A percentile compares a stretch with the other conserved stretches of the same genome.
Evolutionary conservation across 1,139 yeast genomes (phyloP).

Genomic region (Yamadazyma membranifaciens): DNA sequence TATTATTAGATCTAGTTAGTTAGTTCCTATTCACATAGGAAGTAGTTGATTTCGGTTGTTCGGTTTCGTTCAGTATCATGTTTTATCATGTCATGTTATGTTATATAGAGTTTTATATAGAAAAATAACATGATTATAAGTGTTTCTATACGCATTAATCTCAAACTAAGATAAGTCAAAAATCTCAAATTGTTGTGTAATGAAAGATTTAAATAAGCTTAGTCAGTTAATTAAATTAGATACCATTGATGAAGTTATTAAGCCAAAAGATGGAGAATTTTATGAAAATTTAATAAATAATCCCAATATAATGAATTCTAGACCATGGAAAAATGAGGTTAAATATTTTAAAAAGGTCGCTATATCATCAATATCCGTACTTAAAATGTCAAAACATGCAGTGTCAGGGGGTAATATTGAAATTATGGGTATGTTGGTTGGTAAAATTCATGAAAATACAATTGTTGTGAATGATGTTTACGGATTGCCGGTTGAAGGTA

Average conservation of each 20-base stretch:
- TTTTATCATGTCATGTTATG: too few relatives aligned
- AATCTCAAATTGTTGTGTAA: neutral
- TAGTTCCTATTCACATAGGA: too few relatives aligned
- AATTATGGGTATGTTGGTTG: constrained; percentile 93
- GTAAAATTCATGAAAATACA: constrained; percentile 57
- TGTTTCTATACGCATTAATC: too few relatives aligned
- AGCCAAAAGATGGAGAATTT: constrained; percentile 11
- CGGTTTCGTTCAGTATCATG: too few relatives aligned
- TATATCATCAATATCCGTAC: constrained; percentile 72
- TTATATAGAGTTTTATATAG: too few relatives aligned
- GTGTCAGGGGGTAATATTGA: constrained; percentile 86
- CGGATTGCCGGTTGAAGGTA: constrained; percentile 90
- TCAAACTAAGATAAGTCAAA: neutral
- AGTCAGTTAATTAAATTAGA: constrained; percentile 8
- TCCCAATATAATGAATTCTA: constrained; percentile 14
- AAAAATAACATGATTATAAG: too few relatives aligned
- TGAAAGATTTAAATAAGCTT: constrained; percentile 8
- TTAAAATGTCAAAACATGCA: constrained; percentile 83
- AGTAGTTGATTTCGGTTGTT: too few relatives aligned
- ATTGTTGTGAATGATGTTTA: constrained; percentile 81
- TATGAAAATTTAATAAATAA: constrained; percentile 9
- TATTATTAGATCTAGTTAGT: too few relatives aligned
- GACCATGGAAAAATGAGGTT: constrained; percentile 47
- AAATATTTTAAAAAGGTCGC: constrained; percentile 65
- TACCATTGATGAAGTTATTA: constrained; percentile 2